A percentile compares a stretch with the other conserved stretches of the same genome.
phyloP scores from a whole-genome alignment of 768 basidiomycete species.

The Cyathus striatus region DNA sequence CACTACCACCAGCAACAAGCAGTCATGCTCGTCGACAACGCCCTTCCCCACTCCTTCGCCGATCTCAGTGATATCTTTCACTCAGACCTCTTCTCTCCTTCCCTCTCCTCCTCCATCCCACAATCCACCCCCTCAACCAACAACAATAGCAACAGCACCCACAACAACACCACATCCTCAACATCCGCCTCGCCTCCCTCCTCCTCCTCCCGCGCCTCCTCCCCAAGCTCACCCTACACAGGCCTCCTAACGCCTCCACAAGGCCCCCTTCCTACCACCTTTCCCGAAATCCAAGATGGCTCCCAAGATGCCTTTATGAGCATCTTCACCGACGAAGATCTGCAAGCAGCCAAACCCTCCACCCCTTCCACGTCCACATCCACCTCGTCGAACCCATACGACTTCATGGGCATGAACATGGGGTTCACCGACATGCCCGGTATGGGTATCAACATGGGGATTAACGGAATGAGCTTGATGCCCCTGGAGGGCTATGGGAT shows the following conservation, averaged over 20 bases:
- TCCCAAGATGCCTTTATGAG: slow-evolving; percentile 31
- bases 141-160: neutral
- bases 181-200: slow-evolving; percentile 8
- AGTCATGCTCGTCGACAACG: slow-evolving; percentile 39
- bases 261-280: slow-evolving; percentile 21
- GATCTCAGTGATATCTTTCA: slow-evolving; percentile 64
- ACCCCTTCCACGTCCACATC: too few species aligned
- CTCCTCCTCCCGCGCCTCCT: slow-evolving; percentile 35
- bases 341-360: slow-evolving; percentile 24
- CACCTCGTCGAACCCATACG: slow-evolving; percentile 5
- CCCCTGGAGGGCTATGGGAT: slow-evolving; percentile 2
- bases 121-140: slow-evolving; percentile 23
- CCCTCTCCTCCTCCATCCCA: slow-evolving; percentile 32
- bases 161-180: too few species aligned
- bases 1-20: too few species aligned
- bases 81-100: slow-evolving; percentile 48
- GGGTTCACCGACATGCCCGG: neutral
- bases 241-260: slow-evolving; percentile 45
- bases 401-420: slow-evolving; percentile 5
- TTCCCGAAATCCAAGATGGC: slow-evolving; percentile 31
- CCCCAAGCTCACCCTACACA: slow-evolving; percentile 37
- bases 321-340: slow-evolving; percentile 44
- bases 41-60: slow-evolving; percentile 18
- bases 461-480: slow-evolving; percentile 13
- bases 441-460: slow-evolving; percentile 20